Evolutionary conservation across 176 grass and related monocot genomes (phyloP), one percentile per base, ranked within the genome.

Genomic region (Zea luxurians): DNA sequence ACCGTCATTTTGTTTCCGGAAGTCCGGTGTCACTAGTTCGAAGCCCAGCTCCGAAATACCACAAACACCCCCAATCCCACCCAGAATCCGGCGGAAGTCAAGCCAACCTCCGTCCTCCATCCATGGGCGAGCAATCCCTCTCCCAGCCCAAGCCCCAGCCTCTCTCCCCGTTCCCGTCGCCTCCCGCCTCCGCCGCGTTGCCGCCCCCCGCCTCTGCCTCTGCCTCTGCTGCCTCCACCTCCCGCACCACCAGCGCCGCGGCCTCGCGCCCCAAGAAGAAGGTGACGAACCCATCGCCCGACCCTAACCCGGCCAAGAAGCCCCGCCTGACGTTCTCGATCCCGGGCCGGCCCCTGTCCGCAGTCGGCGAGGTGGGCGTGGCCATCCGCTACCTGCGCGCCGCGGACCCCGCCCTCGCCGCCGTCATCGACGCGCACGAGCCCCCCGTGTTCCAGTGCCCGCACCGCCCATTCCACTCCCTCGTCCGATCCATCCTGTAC

Each of bases 401-500:
- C 2, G 85, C 70, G 11, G 91, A 94, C 43, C 91, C 80, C 4
- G 63, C 76, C 79, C 85, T 90, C 46, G 69, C 82, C 59, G 34
- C 86, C n/a, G 89, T 97, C 42, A 90, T 97, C 72, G 94, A 93
- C 83, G 66, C 81, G 8, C 91, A 97, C 79, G 91, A 89, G 0
- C 89, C 87, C 7, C 94, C 89, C 4, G 80, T 77, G 50, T 94
- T 99, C 91, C 89, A 94, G 54, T 90, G 91, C 66, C 90, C 90
- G 65, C 89, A 98, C 36, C 89, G 85, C 68, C 91, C 91, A 0
- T 98, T 98, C 80, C 95, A 98, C 50, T 94, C 89, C 77, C 95
- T 98, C 66, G 89, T 84, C 65, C 88, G 91, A 80, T 94, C 91
- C 82, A 90, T 98, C 71, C 87, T 98, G 52, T 94, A 98, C 83